Percentiles rank a stretch among this genome's conserved stretches.
These are phyloP conservation scores for Nothophytophthora sp. DNA, from an alignment of 352 stramenopile species.

Conservation along the genomic window DNA sequence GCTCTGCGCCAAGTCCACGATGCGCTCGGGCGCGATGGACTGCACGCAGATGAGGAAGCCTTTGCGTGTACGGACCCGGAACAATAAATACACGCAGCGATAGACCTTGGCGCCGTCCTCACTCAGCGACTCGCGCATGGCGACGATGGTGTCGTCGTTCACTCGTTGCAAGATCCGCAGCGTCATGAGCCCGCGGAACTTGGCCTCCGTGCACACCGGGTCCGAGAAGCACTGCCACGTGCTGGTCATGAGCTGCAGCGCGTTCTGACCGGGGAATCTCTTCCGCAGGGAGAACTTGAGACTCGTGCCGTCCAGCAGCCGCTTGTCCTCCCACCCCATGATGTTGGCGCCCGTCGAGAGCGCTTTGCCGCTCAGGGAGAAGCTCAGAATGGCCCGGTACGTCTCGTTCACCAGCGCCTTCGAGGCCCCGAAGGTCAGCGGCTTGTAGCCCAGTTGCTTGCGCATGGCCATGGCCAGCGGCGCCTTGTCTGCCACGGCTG, in stretches of 20 bases:
- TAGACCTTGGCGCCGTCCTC: slow-evolving; percentile 48
- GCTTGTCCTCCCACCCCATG: slow-evolving; percentile 71
- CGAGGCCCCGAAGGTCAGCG: slow-evolving; percentile 31
- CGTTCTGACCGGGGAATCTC: slow-evolving; percentile 38
- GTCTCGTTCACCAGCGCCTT: slow-evolving; percentile 40
- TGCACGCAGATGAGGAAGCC: slow-evolving; percentile 69
- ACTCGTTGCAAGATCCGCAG: slow-evolving; percentile 66
- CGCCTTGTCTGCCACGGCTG: slow-evolving; percentile 20
- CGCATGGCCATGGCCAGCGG: slow-evolving; percentile 29
- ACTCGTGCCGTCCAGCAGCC: slow-evolving; percentile 44
- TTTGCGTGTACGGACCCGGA: slow-evolving; percentile 62
- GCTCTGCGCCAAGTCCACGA: slow-evolving; percentile 20
- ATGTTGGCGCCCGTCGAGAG: slow-evolving; percentile 53
- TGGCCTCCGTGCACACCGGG: slow-evolving; percentile 48
- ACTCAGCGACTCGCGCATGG: slow-evolving; percentile 51
- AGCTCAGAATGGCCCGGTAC: slow-evolving; percentile 53
- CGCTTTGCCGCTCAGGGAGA: slow-evolving; percentile 48
- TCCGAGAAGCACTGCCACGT: slow-evolving; percentile 80
- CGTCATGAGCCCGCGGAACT: slow-evolving; percentile 66
- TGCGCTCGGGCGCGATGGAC: slow-evolving; percentile 44
- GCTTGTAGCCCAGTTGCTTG: slow-evolving; percentile 54
- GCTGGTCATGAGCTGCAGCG: slow-evolving; percentile 46
- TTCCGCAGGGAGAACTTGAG: slow-evolving; percentile 77
- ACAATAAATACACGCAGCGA: slow-evolving; percentile 71
- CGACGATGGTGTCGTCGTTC: slow-evolving; percentile 73